Evolutionary conservation across 306 rosid species (phyloP).

Genomic region (Vigna reflexopilosa): DNA sequence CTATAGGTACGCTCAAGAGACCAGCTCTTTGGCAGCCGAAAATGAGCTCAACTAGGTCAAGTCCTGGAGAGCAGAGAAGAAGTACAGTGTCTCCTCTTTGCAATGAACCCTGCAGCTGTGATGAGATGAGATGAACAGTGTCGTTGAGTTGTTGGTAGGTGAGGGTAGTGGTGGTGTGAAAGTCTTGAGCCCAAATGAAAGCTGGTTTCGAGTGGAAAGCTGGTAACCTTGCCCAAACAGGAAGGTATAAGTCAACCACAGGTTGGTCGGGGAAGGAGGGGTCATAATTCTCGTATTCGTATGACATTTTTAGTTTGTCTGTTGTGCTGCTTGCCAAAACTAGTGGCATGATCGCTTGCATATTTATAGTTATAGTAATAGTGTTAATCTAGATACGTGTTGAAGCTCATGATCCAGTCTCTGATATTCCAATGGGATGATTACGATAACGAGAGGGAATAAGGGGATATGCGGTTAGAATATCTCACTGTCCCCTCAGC

Average conservation of each 20-base stretch:
- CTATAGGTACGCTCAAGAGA: constrained; percentile 66
- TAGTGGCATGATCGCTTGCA: neutral
- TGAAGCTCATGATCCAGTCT: neutral
- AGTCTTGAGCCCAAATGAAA: constrained; percentile 72
- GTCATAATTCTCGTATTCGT: constrained; percentile 70
- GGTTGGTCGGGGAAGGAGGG: constrained; percentile 87
- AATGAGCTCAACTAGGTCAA: constrained; percentile 63
- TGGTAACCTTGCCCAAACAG: constrained; percentile 70
- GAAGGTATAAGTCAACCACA: constrained; percentile 78
- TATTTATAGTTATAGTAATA: constrained; percentile 46
- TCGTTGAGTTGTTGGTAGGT: constrained; percentile 68
- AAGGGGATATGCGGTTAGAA: constrained; percentile 56
- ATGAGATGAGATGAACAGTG: constrained; percentile 55
- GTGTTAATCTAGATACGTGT: too few relatives aligned
- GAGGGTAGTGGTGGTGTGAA: constrained; percentile 30
- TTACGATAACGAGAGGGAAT: constrained; percentile 47
- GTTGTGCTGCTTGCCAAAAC: neutral
- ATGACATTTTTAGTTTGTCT: constrained; percentile 45
- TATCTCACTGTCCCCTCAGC: constrained; percentile 43
- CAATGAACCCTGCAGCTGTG: constrained; percentile 46
- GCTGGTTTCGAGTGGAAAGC: constrained; percentile 75
- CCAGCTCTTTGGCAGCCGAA: constrained; percentile 82
- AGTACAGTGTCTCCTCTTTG: constrained; percentile 63
- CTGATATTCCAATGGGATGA: neutral
- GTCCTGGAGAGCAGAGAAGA: constrained; percentile 75